A percentile compares a stretch with the other conserved stretches of the same genome.
Conservation (phyloP, 306 rosid species). For the Vigna mungo region DNA sequence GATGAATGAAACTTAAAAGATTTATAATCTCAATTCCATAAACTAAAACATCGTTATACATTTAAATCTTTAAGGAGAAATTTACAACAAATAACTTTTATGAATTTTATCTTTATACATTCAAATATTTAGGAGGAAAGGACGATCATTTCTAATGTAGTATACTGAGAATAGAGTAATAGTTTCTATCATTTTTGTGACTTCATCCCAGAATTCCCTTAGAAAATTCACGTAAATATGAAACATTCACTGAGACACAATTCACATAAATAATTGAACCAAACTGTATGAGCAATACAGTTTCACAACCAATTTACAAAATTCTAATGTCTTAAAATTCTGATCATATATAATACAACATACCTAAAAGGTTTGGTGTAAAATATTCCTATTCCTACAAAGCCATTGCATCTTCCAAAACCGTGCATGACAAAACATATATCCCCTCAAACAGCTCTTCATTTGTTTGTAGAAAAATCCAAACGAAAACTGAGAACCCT, state of each 20-base stretch:
- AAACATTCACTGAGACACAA: not conserved
- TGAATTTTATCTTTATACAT: too few relatives aligned
- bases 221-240: not conserved
- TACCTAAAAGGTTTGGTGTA: conserved; percentile 37
- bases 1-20: too few relatives aligned
- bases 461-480: conserved; percentile 35
- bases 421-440: conserved; percentile 49
- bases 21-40: too few relatives aligned
- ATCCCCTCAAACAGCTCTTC: conserved; percentile 36
- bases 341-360: conserved; percentile 48
- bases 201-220: not conserved
- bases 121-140: too few relatives aligned
- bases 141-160: too few relatives aligned
- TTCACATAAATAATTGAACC: conserved; percentile 42
- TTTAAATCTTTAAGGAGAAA: too few relatives aligned
- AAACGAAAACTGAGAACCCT: conserved; percentile 46
- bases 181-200: too few relatives aligned
- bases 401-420: conserved; percentile 50
- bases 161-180: too few relatives aligned
- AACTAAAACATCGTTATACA: too few relatives aligned
- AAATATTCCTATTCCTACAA: conserved; percentile 48
- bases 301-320: conserved; percentile 54
- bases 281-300: conserved; percentile 39
- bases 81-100: too few relatives aligned
- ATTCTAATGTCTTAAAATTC: conserved; percentile 42